Base-by-base conservation (phyloP, 1,284 basidiomycete genomes). In the Cutaneotrichosporon cavernicola region DNA sequence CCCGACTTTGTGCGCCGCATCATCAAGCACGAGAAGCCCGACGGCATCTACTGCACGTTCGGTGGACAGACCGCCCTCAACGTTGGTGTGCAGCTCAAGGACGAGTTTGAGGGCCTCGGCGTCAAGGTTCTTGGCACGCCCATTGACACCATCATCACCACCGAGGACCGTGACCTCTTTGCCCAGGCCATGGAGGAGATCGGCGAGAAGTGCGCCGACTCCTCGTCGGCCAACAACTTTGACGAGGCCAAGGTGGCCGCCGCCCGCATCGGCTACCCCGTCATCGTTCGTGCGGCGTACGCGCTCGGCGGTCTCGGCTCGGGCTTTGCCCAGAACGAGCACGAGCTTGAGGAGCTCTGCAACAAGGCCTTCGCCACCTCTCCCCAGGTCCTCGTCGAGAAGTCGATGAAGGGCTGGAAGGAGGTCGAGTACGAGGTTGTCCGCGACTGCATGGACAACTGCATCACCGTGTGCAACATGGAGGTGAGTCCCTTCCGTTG, bases 391-490 rank as follows among this genome's bases (percentile, higher is more conserved):
- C 85, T 99, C 31, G 92, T 99, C 30, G 96, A 99, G 84, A 96
- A 89, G 85, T 94, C 91, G 77, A 98, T 99, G 95, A 97, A 98
- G 83, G 96, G 96, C 14, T 98, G 94, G 94, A 98, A 99, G 83
- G 96, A 99, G 84, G 93, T 98, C 72, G 96, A 99, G 83, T 99
- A 99, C 75, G 96, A 99, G 80, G 96, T 99, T 59, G 96, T 98
- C n/a, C 86, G 96, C 65, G 96, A 99, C 82, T 97, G 93, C 82
- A 86, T 91, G 71, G 90, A 98, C 81, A 79, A 79, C 81, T 97
- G 95, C 78, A 98, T 98, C 82, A 97, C 94, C 1, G 95, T 98
- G 69, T 99, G 97, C 82, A 99, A 99, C 84, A 98, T 99, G 96
- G 95, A 98, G 90, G 93, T 92, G 63, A 66, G 88, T 81, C 14